These are phyloP conservation scores for Phytophthora citrophthora DNA, from an alignment of 352 stramenopile species.

Conservation along the genomic window DNA sequence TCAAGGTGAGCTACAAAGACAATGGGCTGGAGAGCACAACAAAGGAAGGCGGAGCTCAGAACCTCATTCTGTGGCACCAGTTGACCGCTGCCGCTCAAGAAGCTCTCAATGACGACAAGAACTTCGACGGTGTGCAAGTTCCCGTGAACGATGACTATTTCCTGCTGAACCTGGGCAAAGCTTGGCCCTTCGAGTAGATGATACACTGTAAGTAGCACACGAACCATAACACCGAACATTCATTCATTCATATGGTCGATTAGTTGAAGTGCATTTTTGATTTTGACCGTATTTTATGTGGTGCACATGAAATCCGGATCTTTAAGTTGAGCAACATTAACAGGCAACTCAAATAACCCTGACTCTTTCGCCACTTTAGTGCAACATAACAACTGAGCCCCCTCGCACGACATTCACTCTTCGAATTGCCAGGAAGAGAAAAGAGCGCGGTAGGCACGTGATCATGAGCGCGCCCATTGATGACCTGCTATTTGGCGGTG, in stretches of 20 bases:
- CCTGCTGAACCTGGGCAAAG: slow-evolving; percentile 11
- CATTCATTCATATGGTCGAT: no score
- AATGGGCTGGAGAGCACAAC: slow-evolving; percentile 9
- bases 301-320: background rate
- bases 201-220: background rate
- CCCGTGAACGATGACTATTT: slow-evolving; percentile 40
- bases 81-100: slow-evolving; percentile 25
- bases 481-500: slow-evolving; percentile 80
- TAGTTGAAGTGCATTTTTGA: no score
- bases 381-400: background rate
- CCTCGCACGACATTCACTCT: slow-evolving; percentile 12
- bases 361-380: background rate
- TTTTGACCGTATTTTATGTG: background rate
- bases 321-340: no score
- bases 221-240: no score
- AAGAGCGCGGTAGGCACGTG: background rate
- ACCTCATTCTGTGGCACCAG: slow-evolving; percentile 38
- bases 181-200: slow-evolving; percentile 16
- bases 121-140: slow-evolving; percentile 18
- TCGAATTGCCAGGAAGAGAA: slow-evolving; percentile 25
- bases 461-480: slow-evolving; percentile 87
- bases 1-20: slow-evolving; percentile 19
- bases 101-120: slow-evolving; percentile 34
- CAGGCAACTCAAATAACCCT: background rate
- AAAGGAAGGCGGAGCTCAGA: slow-evolving; percentile 23